Base-by-base conservation (phyloP, 2,329 filamentous ascomycete genomes). In the Calonectria naviculata region DNA sequence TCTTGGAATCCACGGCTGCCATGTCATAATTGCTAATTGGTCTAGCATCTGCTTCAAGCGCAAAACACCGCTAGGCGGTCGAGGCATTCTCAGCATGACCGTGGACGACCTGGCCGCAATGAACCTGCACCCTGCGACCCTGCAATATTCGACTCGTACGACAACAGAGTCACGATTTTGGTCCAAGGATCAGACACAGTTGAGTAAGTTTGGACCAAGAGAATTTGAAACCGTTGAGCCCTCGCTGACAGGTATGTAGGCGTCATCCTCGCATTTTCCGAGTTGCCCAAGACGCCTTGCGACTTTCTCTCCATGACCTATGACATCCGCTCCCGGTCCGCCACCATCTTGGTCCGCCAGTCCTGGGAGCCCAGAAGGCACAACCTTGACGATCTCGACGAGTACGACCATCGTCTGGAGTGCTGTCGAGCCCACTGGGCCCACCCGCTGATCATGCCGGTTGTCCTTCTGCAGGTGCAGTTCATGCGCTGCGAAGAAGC, bases 301-400 rank as follows among this genome's bases (percentile, higher is more conserved):
- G 85, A 87, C 75, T 87, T 87, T 71, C 78, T 87, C 12, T 86
- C 85, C 47, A 84, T 87, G 83, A 83, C 84, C 5, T 86, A 87
- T 75, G 80, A 83, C 65, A 74, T 87, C 41, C 75, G 80, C 10
- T 81, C 80, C 9, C 81, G 81, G 24, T 82, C 80, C 3, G 79
- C 85, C 3, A 86, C 83, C 1, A 82, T 85, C 24, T 74, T 87
- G 8, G 81, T 87, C 42, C 81, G 85, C 5, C 84, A 86, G 58
- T 86, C 84, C 0, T 85, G 84, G 74, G 83, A 86, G 68, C 82
- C 84, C 1, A 75, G 82, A 15, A 80, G 82, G 69, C 83, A 87
- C 65, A 81, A 80, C 41, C 78, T 84, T 26, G 83, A 86, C 61
- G 83, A 85, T 29, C 80, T 86, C 12, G 83, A 86, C 68, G 85